Evolutionary conservation across 1,139 yeast genomes (phyloP).

Genomic region (Taphrina wiesneri): DNA sequence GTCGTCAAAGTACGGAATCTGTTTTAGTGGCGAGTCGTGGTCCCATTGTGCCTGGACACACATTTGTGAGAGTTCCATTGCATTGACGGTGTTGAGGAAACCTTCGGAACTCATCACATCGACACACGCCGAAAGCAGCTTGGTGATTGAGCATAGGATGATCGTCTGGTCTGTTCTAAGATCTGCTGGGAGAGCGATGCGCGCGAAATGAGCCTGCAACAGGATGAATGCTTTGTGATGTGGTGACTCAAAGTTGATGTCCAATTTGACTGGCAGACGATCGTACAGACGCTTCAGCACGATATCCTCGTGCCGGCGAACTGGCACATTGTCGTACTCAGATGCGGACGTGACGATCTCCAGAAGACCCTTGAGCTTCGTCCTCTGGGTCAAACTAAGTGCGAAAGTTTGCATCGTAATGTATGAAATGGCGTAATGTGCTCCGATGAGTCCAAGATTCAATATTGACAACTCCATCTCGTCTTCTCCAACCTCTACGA

Average conservation of each 20-base stretch:
- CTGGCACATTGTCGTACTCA: constrained; percentile 66
- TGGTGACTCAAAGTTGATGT: constrained; percentile 49
- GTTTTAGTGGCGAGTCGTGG: constrained; percentile 73
- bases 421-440: constrained; percentile 67
- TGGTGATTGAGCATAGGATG: constrained; percentile 55
- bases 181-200: constrained; percentile 63
- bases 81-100: constrained; percentile 68
- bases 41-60: constrained; percentile 85
- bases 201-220: constrained; percentile 77
- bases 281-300: constrained; percentile 56
- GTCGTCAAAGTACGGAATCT: constrained; percentile 68
- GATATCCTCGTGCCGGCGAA: constrained; percentile 61
- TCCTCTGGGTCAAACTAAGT: constrained; percentile 55
- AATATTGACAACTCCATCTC: constrained; percentile 57
- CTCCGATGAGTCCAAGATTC: constrained; percentile 72
- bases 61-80: constrained; percentile 90
- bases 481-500: constrained; percentile 61
- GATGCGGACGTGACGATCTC: constrained; percentile 66
- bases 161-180: constrained; percentile 57
- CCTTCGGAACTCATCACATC: constrained; percentile 84
- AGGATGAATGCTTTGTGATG: constrained; percentile 70
- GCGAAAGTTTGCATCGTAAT: constrained; percentile 64
- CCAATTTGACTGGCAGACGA: constrained; percentile 62
- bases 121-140: constrained; percentile 64
- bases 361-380: constrained; percentile 63